These are phyloP conservation scores for Dioscorea zingiberensis DNA, from an alignment of 106 monocot genomes.

Conservation along the genomic window DNA sequence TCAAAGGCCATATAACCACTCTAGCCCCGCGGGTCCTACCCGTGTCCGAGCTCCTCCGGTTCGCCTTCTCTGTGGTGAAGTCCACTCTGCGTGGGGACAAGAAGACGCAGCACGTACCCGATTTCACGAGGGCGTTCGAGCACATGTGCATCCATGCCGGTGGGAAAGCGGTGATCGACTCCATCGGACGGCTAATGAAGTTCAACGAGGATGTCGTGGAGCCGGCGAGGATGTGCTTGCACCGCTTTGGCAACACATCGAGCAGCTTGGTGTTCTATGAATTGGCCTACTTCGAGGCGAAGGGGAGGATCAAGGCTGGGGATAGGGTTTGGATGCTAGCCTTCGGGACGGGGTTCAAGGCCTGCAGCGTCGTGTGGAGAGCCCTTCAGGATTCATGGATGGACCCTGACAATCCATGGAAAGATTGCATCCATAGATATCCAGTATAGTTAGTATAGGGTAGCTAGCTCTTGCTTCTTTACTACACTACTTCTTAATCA, in stretches of 20 bases:
- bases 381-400: constrained; percentile 1
- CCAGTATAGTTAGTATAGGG: constrained; percentile 10
- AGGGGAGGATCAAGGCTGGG: constrained; percentile 12
- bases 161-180: background rate
- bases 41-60: constrained; percentile 15
- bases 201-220: constrained; percentile 14
- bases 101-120: background rate
- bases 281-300: constrained; percentile 31
- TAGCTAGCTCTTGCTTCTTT: too few relatives aligned
- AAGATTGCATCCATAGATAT: constrained; percentile 22
- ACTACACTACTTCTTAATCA: background rate
- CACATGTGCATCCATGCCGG: constrained; percentile 8
- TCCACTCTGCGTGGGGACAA: background rate
- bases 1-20: constrained; percentile 13
- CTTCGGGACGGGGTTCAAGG: constrained; percentile 35
- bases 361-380: constrained; percentile 24
- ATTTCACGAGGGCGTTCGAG: constrained; percentile 9
- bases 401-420: constrained; percentile 26
- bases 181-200: constrained; percentile 1
- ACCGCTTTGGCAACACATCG: constrained; percentile 34
- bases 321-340: constrained; percentile 41
- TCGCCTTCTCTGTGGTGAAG: background rate
- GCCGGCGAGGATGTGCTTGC: constrained; percentile 27
- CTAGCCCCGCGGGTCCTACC: constrained; percentile 19
- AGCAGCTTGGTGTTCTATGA: constrained; percentile 33